phyloP scores from a whole-genome alignment of 2,329 filamentous ascomycete species.

The Fusarium torreyae region DNA sequence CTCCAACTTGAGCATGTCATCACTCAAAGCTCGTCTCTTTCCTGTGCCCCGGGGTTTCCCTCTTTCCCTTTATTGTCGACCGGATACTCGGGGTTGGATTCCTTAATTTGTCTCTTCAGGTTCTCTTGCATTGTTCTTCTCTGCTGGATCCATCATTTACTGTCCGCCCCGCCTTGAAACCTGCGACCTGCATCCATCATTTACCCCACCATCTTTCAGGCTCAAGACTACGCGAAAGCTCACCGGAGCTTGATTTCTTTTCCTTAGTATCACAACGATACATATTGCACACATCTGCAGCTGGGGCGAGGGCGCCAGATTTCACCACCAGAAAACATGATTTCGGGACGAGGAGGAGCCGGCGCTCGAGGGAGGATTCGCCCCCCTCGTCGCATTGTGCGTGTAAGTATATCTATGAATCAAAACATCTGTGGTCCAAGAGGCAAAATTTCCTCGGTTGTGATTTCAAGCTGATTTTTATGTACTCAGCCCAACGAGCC shows the following conservation, averaged over 20 bases:
- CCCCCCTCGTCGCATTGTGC: slow-evolving; percentile 60
- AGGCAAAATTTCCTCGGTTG: not conserved
- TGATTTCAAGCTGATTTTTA: slow-evolving; percentile 43
- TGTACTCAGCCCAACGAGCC: slow-evolving; percentile 53
- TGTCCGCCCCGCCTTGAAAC: slow-evolving; percentile 29
- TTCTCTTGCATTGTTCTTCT: not conserved
- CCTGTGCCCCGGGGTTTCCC: slow-evolving; percentile 33
- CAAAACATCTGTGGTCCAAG: not conserved
- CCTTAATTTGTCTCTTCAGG: not conserved
- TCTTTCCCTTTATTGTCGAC: slow-evolving; percentile 24
- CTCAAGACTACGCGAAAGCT: slow-evolving; percentile 16
- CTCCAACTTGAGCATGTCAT: slow-evolving; percentile 47
- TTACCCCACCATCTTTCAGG: slow-evolving; percentile 42
- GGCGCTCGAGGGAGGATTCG: slow-evolving; percentile 60
- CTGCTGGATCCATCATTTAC: slow-evolving; percentile 14
- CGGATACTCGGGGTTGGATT: slow-evolving; percentile 31
- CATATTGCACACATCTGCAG: not conserved
- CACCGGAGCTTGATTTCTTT: slow-evolving; percentile 7
- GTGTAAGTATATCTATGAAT: slow-evolving; percentile 54
- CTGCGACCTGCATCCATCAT: slow-evolving; percentile 24
- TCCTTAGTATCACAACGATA: not conserved
- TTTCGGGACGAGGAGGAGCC: slow-evolving; percentile 64
- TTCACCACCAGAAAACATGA: slow-evolving; percentile 56
- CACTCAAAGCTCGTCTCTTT: slow-evolving; percentile 33
- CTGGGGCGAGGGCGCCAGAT: slow-evolving; percentile 22